These are phyloP conservation scores for Talaromyces sp. DNA, from an alignment of 2,329 filamentous ascomycete genomes.

Conservation along the genomic window DNA sequence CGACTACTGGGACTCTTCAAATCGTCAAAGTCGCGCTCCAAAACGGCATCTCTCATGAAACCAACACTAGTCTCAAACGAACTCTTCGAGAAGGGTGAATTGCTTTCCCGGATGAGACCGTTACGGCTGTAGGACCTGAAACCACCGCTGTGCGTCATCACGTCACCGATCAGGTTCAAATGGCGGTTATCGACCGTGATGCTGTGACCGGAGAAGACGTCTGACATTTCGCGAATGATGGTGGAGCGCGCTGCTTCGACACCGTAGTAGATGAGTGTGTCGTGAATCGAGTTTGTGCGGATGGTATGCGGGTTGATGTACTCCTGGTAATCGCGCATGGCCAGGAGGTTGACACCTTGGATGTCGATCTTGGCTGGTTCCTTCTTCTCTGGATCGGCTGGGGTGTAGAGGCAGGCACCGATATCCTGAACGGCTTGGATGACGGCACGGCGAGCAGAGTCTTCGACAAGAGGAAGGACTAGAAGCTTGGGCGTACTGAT, in stretches of 20 bases:
- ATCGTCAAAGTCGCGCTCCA: constrained; percentile 88
- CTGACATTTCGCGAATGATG: constrained; percentile 81
- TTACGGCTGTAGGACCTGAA: constrained; percentile 93
- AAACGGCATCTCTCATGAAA: constrained; percentile 87
- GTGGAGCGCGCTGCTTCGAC: constrained; percentile 87
- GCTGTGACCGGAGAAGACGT: constrained; percentile 85
- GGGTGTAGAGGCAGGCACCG: constrained; percentile 66
- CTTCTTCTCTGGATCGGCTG: constrained; percentile 55
- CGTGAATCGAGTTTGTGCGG: constrained; percentile 87
- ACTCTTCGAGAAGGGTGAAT: constrained; percentile 97
- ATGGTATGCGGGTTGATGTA: constrained; percentile 83
- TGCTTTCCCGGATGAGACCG: constrained; percentile 73
- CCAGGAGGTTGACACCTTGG: constrained; percentile 80
- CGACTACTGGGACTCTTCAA: constrained; percentile 80
- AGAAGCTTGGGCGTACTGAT: constrained; percentile 81
- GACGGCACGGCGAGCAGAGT: constrained; percentile 72
- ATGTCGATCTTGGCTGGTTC: constrained; percentile 64
- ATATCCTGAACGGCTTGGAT: constrained; percentile 85
- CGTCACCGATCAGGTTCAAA: constrained; percentile 91
- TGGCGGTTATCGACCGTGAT: constrained; percentile 91
- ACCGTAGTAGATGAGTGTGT: constrained; percentile 81
- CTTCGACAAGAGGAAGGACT: constrained; percentile 86
- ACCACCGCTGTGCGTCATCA: constrained; percentile 90
- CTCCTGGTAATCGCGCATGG: constrained; percentile 85
- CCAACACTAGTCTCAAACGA: constrained; percentile 96